Percentiles rank a stretch among this genome's conserved stretches.
Conservation (phyloP, 352 stramenopile genomes). For the Globisporangium radiosum region DNA sequence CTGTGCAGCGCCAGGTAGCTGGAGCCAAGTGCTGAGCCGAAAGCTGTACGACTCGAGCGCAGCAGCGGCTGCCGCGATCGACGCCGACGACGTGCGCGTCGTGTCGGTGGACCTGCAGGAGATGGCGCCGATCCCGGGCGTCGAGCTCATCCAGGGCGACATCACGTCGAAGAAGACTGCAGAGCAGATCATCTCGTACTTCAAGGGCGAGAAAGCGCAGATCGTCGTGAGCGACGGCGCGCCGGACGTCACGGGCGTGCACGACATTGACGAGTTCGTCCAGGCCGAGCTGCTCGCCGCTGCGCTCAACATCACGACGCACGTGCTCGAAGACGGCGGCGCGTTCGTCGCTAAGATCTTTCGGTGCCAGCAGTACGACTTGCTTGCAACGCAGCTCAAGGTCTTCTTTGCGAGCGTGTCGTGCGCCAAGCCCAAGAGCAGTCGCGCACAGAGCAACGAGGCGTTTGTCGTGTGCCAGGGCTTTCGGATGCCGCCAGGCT, state of each 20-base stretch:
- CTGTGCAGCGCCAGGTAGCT: constrained; percentile 97
- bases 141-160: constrained; percentile 94
- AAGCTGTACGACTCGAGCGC: constrained; percentile 69
- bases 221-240: constrained; percentile 98
- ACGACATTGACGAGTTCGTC: constrained; percentile 98
- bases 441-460: constrained; percentile 94
- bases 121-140: constrained; percentile 96
- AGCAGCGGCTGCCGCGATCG: constrained; percentile 16
- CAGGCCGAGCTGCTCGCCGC: constrained; percentile 95
- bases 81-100: constrained; percentile 60
- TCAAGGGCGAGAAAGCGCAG: constrained; percentile 91
- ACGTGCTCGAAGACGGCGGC: constrained; percentile 91
- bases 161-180: constrained; percentile 97
- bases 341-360: constrained; percentile 99
- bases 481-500: constrained; percentile 81
- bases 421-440: constrained; percentile 96
- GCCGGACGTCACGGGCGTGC: constrained; percentile 98
- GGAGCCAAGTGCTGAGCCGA: constrained; percentile 95
- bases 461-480: constrained; percentile 95
- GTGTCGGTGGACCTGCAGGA: constrained; percentile 98
- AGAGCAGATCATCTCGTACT: constrained; percentile 93
- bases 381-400: constrained; percentile 95
- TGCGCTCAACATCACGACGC: constrained; percentile 97
- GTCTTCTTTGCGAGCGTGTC: constrained; percentile 95
- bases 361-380: constrained; percentile 92